phyloP scores from a whole-genome alignment of 202 grass and related monocot genomes.

The Setaria viridis region DNA sequence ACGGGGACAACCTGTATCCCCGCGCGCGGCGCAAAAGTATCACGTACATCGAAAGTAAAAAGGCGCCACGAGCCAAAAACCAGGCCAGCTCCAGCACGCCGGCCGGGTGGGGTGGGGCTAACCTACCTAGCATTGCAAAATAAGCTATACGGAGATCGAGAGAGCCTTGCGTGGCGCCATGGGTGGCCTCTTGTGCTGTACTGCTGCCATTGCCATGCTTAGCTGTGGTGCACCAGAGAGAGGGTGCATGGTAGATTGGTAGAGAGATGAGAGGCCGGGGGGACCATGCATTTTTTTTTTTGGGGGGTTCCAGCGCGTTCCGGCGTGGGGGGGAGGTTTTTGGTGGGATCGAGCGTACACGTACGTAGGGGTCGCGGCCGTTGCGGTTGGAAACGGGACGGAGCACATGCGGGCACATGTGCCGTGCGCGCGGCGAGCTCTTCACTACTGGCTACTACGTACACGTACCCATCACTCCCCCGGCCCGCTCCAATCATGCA shows the following conservation, averaged over 20 bases:
- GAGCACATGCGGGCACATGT: conserved; percentile 27
- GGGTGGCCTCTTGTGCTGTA: background rate
- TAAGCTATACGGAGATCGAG: background rate
- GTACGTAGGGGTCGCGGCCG: background rate
- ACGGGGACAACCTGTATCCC: background rate
- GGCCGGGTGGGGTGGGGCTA: background rate
- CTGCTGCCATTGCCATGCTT: background rate
- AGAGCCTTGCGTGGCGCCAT: background rate
- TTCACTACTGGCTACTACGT: too few relatives aligned
- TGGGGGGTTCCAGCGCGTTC: too few relatives aligned
- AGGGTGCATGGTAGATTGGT: background rate
- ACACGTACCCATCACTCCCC: background rate
- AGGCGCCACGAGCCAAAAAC: background rate
- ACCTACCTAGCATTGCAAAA: background rate
- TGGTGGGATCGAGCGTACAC: background rate
- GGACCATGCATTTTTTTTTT: conserved; percentile 17
- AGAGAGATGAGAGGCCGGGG: background rate
- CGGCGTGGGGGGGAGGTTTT: background rate
- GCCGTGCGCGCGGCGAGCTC: background rate
- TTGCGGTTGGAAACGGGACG: conserved; percentile 25
- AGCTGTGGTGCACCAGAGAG: background rate
- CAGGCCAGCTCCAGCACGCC: background rate
- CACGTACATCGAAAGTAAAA: background rate
- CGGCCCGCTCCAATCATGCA: background rate
- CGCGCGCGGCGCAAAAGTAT: background rate